Evolutionary conservation across 768 basidiomycete species (phyloP), one percentile per base, ranked within the genome.

Genomic region (Suillus clintonianus): DNA sequence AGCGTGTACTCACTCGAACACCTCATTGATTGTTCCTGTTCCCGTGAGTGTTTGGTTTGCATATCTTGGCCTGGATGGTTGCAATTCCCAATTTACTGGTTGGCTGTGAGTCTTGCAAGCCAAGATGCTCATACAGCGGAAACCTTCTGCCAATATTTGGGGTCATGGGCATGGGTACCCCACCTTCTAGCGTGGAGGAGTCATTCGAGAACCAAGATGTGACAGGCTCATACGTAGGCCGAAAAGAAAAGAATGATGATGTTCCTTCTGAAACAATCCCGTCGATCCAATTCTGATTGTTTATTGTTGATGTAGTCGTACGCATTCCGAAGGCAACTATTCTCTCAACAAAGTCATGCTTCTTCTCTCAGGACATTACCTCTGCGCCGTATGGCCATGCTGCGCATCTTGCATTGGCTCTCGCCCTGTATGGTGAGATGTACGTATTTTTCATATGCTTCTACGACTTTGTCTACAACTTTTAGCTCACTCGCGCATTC

Each of bases 361-460:
- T 81, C 47, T 70, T 87, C 53, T 79, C 82, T 39, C 72, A 72
- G 27, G 65, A 71, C 51, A 82, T 90, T 39, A 69, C 81, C 0
- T 66, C 78, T 15, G 76, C 75, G 32, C 82, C 83, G 11, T 84
- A 82, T 69, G 90, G 89, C 2, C 79, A 82, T 39, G 83, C 78
- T 43, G 88, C 89, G 3, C 85, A 85, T 55, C 80, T 91, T 39
- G 80, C 84, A 41, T 81, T 91, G 6, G 77, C 90, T 13, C 74
- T 89, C 32, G 90, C 87, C 14, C 76, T 92, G 24, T 88, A 88
- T 63, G 78, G 77, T 36, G 90, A 92, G 74, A 74, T 87, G 90
- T 90, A 71, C 77, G 84, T 77, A 59, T 61, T 53, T 24, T 58
- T 54, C 41, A 54, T 54, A 34, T 60, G 43, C 59, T 60, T 60